phyloP scores from a whole-genome alignment of 73 alveolate genomes.

The Paramecium biaurelia region DNA sequence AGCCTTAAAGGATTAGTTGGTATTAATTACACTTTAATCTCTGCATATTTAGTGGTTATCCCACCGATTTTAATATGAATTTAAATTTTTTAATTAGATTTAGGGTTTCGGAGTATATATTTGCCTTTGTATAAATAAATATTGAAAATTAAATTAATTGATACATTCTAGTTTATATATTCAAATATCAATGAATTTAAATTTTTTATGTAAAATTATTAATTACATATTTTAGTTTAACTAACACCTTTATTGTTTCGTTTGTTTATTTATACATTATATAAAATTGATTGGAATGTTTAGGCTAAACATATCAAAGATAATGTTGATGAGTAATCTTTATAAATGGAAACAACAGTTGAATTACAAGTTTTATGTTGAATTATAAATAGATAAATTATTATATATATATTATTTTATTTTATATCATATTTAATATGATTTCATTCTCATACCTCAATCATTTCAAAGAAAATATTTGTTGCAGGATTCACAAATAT shows the following conservation, averaged over 20 bases:
- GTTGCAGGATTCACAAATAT: neutral
- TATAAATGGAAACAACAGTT: neutral
- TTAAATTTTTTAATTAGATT: neutral
- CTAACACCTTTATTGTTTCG: neutral
- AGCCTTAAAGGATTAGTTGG: neutral
- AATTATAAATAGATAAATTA: too few species aligned
- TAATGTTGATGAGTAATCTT: neutral
- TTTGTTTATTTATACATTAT: neutral
- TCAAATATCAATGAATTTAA: too few species aligned
- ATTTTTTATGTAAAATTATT: too few species aligned
- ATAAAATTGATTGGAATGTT: neutral
- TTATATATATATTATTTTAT: too few species aligned
- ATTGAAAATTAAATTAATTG: too few species aligned
- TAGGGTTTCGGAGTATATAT: neutral
- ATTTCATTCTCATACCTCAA: neutral
- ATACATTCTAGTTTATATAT: too few species aligned
- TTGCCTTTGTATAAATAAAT: too few species aligned
- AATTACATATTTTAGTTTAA: too few species aligned
- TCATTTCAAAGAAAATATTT: neutral
- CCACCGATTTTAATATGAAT: neutral
- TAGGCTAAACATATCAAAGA: neutral
- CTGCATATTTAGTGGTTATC: neutral
- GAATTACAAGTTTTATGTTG: neutral
- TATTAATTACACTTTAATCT: neutral
- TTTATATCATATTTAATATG: neutral